Evolutionary conservation across 192 early-diverging fungal species (phyloP), one percentile per base, ranked within the genome.

Genomic region (Dimargaris verticillata): DNA sequence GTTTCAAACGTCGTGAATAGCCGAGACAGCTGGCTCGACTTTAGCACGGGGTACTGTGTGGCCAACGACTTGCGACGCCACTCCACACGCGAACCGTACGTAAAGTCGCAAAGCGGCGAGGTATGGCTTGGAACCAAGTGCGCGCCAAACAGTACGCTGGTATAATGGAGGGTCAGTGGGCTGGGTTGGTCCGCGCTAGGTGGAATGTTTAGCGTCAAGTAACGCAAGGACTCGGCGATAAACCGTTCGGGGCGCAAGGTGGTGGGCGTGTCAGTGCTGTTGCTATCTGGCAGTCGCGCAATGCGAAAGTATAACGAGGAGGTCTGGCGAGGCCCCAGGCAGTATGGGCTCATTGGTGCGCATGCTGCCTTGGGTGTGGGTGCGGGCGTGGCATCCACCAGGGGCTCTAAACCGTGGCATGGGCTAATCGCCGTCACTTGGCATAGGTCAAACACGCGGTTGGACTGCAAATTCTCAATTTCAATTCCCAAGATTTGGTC

Each of bases 401-500:
- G 3, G 28, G 53, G 53, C 25, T 53, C 51, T 14, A 55, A 4
- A 5, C 4, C n/a, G 13, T 12, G 62, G 13, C 0, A 15, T 20
- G 38, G 61, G 44, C 68, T 73, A 12, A 69, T 61, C 29, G 68
- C 71, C 0, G 70, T 71, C 7, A 66, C 62, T 62, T 78, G 69
- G 28, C 67, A 61, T 5, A 80, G 68, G 61, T 71, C 63, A 4
- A 75, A 65, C 29, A 42, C 60, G n/a, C 63, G 48, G 2, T 72
- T 49, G 20, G 64, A 5, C 50, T 65, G 65, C 52, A 69, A 63
- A 55, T 73, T 73, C 53, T 73, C 70, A 24, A 93, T 76, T 78
- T 98, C 95, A 43, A 98, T 81, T 2, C 92, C 93, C 28, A 98
- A 76, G 28, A 95, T 83, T 61, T 89, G 93, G 64, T 95, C 91